phyloP scores from a whole-genome alignment of 2,329 filamentous ascomycete genomes.

The Arthrinium puccinioides region DNA sequence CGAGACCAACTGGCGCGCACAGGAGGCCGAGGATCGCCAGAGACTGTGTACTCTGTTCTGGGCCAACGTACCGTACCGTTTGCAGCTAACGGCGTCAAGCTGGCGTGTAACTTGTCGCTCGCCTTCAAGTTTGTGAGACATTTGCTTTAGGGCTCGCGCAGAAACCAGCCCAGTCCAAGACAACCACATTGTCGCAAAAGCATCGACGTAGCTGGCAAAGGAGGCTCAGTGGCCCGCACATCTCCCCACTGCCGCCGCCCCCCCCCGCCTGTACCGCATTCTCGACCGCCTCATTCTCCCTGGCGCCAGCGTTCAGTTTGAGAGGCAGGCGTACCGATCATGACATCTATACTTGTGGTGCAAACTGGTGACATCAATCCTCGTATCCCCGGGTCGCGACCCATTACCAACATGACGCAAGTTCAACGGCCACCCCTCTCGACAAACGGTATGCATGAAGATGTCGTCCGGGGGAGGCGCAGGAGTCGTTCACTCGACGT shows the following conservation, averaged over 20 bases:
- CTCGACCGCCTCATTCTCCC: too few species aligned
- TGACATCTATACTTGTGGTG: conserved; percentile 35
- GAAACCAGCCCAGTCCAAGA: not conserved
- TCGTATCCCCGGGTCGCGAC: conserved; percentile 29
- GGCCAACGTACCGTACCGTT: too few species aligned
- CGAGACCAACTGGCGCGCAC: not conserved
- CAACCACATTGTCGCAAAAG: not conserved
- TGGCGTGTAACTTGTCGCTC: not conserved
- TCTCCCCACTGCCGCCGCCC: too few species aligned
- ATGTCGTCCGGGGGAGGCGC: conserved; percentile 30
- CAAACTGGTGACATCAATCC: conserved; percentile 30
- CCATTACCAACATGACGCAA: conserved; percentile 33
- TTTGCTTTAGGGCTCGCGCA: not conserved
- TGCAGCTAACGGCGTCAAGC: not conserved
- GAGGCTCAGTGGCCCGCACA: too few species aligned
- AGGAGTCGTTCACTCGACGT: conserved; percentile 34
- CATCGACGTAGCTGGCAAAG: too few species aligned
- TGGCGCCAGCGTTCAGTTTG: too few species aligned
- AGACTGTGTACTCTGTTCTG: too few species aligned
- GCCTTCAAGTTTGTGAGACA: not conserved
- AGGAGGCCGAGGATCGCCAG: too few species aligned
- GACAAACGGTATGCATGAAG: conserved; percentile 31
- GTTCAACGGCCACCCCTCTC: conserved; percentile 33
- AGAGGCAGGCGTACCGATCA: too few species aligned
- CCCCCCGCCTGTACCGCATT: too few species aligned